phyloP scores from a whole-genome alignment of 192 early-diverging fungal genomes.

The Backusella parvicylindrica region DNA sequence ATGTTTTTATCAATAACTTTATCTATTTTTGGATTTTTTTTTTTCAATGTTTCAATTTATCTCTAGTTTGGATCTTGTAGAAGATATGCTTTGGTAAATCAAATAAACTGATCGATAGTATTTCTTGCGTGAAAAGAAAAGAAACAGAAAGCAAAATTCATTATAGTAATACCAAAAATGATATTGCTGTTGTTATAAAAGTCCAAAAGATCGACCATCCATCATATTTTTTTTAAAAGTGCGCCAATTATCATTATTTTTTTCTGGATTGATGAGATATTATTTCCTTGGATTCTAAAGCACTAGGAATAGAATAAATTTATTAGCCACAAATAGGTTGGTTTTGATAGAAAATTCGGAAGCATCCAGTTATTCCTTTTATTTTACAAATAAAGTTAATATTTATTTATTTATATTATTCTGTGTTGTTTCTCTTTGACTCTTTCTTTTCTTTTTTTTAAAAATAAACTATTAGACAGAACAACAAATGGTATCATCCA shows the following conservation, averaged over 20 bases:
- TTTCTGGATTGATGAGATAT: not conserved
- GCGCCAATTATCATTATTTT: not conserved
- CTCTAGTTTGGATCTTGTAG: not conserved
- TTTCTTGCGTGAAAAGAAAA: too few relatives aligned
- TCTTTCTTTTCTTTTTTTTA: not conserved
- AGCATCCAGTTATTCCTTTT: not conserved
- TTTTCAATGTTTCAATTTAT: not conserved
- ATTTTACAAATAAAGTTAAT: conserved; percentile 6
- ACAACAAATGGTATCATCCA: not conserved
- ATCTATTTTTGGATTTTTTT: not conserved
- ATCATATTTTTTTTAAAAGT: not conserved
- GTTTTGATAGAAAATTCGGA: not conserved
- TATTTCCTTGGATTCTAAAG: not conserved
- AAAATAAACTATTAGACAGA: not conserved
- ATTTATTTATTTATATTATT: not conserved
- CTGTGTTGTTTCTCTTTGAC: too few relatives aligned
- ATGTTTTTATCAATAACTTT: not conserved
- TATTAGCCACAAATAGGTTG: not conserved
- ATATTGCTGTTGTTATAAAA: not conserved
- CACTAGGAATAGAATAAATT: not conserved
- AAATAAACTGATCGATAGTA: not conserved
- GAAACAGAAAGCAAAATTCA: too few relatives aligned
- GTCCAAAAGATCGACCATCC: not conserved
- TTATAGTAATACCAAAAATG: not conserved
- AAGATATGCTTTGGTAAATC: not conserved